Conservation (phyloP, 2,329 filamentous ascomycete species). For the Neodidymelliopsis sp. region DNA sequence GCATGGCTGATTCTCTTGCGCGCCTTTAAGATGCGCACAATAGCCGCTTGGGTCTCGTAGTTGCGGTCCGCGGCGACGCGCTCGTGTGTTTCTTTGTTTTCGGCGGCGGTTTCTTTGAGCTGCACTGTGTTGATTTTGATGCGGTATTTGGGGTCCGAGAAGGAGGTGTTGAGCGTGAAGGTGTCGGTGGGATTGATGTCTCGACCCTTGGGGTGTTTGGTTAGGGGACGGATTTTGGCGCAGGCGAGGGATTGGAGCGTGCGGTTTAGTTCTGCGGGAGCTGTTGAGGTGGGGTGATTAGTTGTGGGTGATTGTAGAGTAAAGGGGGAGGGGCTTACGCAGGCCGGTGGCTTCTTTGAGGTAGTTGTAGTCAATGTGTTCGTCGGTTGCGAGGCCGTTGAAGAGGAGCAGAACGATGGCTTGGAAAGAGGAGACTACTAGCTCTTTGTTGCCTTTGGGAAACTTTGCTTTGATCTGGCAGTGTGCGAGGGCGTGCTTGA, state of each 20-base stretch:
- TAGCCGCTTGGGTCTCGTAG: constrained; percentile 95
- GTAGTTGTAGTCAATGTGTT: constrained; percentile 75
- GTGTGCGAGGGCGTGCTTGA: constrained; percentile 94
- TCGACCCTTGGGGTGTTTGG: constrained; percentile 82
- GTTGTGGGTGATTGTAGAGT: constrained; percentile 1
- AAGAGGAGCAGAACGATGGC: constrained; percentile 90
- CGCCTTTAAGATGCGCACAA: constrained; percentile 97
- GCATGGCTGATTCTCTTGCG: constrained; percentile 84
- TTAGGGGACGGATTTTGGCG: constrained; percentile 82
- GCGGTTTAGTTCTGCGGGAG: constrained; percentile 80
- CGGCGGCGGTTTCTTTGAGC: constrained; percentile 91
- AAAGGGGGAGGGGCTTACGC: constrained; percentile 54
- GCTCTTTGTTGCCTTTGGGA: constrained; percentile 80
- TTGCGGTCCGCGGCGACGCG: constrained; percentile 87
- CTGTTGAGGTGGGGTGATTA: constrained; percentile 51
- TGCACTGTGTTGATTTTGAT: constrained; percentile 99
- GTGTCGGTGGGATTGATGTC: constrained; percentile 82
- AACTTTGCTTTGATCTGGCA: constrained; percentile 86
- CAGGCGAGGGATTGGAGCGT: constrained; percentile 96
- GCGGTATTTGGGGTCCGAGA: constrained; percentile 81
- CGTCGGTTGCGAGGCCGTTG: constrained; percentile 72
- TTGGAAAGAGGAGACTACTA: constrained; percentile 91
- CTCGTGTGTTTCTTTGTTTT: constrained; percentile 94
- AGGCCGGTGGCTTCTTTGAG: constrained; percentile 79
- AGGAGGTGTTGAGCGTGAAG: constrained; percentile 81